These are phyloP conservation scores for Gigaspora rosea DNA, from an alignment of 192 early-diverging fungal genomes.

Conservation along the genomic window DNA sequence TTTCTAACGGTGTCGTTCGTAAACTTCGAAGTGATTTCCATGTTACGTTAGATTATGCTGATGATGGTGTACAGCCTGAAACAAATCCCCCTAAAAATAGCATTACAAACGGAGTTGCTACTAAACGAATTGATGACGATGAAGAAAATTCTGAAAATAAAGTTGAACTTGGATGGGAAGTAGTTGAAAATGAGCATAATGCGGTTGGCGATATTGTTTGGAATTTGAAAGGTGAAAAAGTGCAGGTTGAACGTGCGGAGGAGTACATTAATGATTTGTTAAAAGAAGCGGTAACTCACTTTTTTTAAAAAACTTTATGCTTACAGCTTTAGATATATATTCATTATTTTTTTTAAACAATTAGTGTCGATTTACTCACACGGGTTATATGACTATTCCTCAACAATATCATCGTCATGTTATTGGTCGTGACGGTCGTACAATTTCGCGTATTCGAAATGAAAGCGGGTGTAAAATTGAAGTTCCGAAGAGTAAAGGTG, in stretches of 20 bases:
- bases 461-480: conserved; percentile 66
- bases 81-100: background rate
- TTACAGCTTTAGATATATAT: background rate
- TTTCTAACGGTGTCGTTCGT: conserved; percentile 53
- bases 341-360: background rate
- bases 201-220: conserved; percentile 44
- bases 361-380: conserved; percentile 36
- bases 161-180: conserved; percentile 37
- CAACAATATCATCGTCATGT: conserved; percentile 63
- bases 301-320: background rate
- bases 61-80: conserved; percentile 35
- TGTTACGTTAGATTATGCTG: conserved; percentile 56
- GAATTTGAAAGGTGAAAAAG: conserved; percentile 56
- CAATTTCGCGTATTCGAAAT: conserved; percentile 68
- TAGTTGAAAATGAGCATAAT: conserved; percentile 34
- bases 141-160: conserved; percentile 34
- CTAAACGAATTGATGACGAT: conserved; percentile 50
- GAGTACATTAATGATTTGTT: conserved; percentile 32
- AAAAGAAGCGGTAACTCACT: conserved; percentile 29
- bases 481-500: conserved; percentile 49
- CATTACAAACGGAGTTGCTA: conserved; percentile 26
- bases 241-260: conserved; percentile 49
- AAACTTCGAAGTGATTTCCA: conserved; percentile 63
- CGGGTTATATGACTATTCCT: conserved; percentile 49
- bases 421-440: conserved; percentile 74